A percentile compares a stretch with the other conserved stretches of the same genome.
Evolutionary conservation across 2,329 filamentous ascomycete species (phyloP).

Genomic region (Trichophyton equinum): DNA sequence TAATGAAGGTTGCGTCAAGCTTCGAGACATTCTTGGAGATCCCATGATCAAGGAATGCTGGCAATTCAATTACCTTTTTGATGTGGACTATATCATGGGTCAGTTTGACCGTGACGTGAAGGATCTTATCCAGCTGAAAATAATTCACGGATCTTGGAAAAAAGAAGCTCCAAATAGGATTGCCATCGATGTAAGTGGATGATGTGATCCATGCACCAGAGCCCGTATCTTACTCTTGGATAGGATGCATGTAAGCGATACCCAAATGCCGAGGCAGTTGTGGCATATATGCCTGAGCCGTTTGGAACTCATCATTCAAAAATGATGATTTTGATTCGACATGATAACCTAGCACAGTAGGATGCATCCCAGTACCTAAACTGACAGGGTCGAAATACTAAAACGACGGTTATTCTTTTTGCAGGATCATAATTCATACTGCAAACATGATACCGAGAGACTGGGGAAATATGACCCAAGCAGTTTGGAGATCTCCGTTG

Average conservation of each 20-base stretch:
- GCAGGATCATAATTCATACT: conserved; percentile 63
- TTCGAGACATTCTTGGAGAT: conserved; percentile 59
- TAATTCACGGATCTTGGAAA: conserved; percentile 56
- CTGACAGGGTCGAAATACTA: not conserved
- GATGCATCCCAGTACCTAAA: conserved; percentile 11
- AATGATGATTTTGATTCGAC: conserved; percentile 71
- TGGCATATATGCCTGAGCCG: conserved; percentile 67
- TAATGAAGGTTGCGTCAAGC: conserved; percentile 54
- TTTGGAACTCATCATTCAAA: conserved; percentile 82
- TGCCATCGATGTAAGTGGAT: conserved; percentile 41
- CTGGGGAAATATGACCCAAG: conserved; percentile 81
- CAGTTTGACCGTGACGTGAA: conserved; percentile 47
- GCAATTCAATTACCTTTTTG: conserved; percentile 45
- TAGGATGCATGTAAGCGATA: conserved; percentile 51
- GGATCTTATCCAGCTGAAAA: conserved; percentile 41
- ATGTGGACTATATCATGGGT: conserved; percentile 48
- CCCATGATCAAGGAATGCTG: conserved; percentile 55
- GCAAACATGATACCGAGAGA: conserved; percentile 84
- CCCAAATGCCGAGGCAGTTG: conserved; percentile 56
- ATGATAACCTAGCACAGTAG: conserved; percentile 60
- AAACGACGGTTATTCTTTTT: not conserved
- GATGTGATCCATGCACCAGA: not conserved
- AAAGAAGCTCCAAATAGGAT: conserved; percentile 50
- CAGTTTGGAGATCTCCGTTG: conserved; percentile 62
- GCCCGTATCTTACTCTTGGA: conserved; percentile 4